Evolutionary conservation across 2,329 filamentous ascomycete species (phyloP).

Genomic region (Fusarium ramigenum): DNA sequence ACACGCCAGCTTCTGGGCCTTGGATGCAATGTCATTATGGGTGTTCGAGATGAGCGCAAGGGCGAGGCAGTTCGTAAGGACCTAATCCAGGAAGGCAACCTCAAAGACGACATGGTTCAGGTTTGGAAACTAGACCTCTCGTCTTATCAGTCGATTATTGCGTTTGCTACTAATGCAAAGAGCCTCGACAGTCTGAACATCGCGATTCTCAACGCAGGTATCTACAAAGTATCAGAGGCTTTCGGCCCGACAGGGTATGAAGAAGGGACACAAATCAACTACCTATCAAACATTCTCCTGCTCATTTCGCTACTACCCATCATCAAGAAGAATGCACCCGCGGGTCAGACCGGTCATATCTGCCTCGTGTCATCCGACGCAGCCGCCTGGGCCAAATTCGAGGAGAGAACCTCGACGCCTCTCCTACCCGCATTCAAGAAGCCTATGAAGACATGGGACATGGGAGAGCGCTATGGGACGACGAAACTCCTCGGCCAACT

Average conservation of each 20-base stretch:
- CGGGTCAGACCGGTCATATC: neutral
- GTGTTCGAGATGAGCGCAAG: neutral
- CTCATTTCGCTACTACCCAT: neutral
- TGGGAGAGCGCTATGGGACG: neutral
- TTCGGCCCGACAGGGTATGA: neutral
- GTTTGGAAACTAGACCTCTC: neutral
- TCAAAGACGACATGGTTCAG: rapidly evolving
- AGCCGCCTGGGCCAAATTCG: neutral
- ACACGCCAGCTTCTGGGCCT: neutral
- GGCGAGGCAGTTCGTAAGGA: neutral
- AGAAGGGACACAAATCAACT: neutral
- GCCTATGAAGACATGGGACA: neutral
- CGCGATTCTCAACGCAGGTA: neutral
- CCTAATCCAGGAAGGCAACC: rapidly evolving
- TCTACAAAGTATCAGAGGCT: neutral
- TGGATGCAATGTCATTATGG: neutral
- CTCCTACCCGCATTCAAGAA: neutral
- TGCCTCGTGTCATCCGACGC: neutral
- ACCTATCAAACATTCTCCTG: neutral
- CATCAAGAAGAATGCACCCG: neutral
- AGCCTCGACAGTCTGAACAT: neutral
- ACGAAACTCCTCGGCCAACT: neutral
- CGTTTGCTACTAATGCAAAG: neutral
- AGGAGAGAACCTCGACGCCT: neutral
- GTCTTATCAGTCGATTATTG: neutral